These are phyloP conservation scores for Amaranthus cruentus DNA, from an alignment of 148 eudicot genomes.

Conservation along the genomic window DNA sequence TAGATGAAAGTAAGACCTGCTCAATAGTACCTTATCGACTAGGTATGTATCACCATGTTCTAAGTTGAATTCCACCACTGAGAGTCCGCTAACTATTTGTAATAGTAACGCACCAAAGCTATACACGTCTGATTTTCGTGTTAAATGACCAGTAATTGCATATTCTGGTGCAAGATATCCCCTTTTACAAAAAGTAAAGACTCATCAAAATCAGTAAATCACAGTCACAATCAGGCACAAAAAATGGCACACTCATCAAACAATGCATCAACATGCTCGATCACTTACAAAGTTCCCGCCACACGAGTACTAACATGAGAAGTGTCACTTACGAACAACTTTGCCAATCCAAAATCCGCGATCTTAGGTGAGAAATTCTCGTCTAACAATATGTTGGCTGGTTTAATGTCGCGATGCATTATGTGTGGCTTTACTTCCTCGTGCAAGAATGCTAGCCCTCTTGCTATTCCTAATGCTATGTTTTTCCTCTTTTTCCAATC, in stretches of 20 bases:
- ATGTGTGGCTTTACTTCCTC: constrained; percentile 50
- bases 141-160: constrained; percentile 53
- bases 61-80: constrained; percentile 43
- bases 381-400: constrained; percentile 57
- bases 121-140: constrained; percentile 63
- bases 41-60: constrained; percentile 49
- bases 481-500: constrained; percentile 39
- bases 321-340: constrained; percentile 32
- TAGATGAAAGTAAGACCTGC: neutral
- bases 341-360: constrained; percentile 61
- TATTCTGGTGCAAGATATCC: constrained; percentile 72
- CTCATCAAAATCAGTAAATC: neutral
- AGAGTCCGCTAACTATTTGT: constrained; percentile 24
- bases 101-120: constrained; percentile 58
- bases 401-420: constrained; percentile 60
- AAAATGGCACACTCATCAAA: neutral
- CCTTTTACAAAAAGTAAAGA: constrained; percentile 17
- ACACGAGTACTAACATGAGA: constrained; percentile 63
- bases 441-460: constrained; percentile 54
- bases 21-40: constrained; percentile 50
- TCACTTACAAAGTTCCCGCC: constrained; percentile 68
- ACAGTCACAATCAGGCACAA: neutral
- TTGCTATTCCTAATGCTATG: constrained; percentile 42
- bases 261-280: neutral
- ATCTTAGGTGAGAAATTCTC: constrained; percentile 48